Evolutionary conservation across 1,284 basidiomycete genomes (phyloP), one percentile per base, ranked within the genome.

Genomic region (Apiotrichum gracile): DNA sequence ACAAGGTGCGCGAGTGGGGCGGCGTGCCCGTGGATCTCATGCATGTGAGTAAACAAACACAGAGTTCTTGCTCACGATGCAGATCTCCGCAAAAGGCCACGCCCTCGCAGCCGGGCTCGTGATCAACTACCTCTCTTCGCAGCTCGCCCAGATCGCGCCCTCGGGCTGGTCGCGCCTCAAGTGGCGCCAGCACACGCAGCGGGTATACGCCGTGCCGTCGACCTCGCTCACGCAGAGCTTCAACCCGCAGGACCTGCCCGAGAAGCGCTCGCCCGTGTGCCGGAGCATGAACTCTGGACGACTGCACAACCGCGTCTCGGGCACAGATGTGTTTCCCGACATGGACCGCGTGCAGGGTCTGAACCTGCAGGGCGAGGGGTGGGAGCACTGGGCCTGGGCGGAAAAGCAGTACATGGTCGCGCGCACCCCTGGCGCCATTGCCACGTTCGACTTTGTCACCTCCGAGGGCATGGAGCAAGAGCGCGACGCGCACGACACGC

Each of bases 11-110:
- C 42, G 58, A 65, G 45, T 68, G 64, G 65, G 67, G 70, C 2
- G 68, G 68, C 2, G 51, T 63, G 8, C 51, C 65, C 14, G 72
- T 74, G 10, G 72, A 74, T 47, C 54, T 74, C 31, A 69, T 74
- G 68, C 71, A 73, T 49, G 70, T 72, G 51, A 66, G 72, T 69
- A 13, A 8, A n/a, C 3, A 4, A n/a, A 17, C 25, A 17, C 14
- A 10, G n/a, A 26, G 31, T 6, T 40, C 19, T 37, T 24, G 37
- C 25, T 49, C 14, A n/a, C 19, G 8, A 25, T 2, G 2, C 53
- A 72, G 69, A 72, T 74, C 42, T 70, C 67, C 2, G 64, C 65
- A 27, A 48, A 68, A 26, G 72, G 69, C 13, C 72, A 74, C 52
- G 62, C 62, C 1, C 62, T 73, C 0, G 63, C 66, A 0, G 71